Conservation (phyloP, 306 rosid species). For the Dryas octopetala region DNA sequence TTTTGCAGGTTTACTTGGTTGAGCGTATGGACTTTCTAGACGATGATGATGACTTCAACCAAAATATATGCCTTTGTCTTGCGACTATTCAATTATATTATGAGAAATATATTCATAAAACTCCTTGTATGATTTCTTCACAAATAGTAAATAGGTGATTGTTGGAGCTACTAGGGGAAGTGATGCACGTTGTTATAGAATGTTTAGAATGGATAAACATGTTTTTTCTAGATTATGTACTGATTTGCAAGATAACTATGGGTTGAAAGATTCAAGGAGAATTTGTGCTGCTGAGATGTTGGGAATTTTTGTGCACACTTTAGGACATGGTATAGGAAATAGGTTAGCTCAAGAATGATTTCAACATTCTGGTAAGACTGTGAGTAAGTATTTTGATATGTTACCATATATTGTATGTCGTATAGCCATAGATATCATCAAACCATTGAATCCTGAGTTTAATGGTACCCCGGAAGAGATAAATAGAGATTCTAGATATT, state of each 20-base stretch:
- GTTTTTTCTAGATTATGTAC: not conserved
- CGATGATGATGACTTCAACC: no score
- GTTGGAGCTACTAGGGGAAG: no score
- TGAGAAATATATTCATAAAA: not conserved
- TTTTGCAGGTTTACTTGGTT: no score
- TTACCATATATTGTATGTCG: not conserved
- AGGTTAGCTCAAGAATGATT: not conserved
- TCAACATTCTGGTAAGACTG: not conserved
- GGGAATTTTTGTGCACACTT: not conserved
- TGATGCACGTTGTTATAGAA: not conserved
- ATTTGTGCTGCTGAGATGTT: not conserved
- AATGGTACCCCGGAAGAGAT: no score
- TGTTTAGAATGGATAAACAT: not conserved
- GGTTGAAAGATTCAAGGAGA: not conserved
- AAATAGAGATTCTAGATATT: not conserved
- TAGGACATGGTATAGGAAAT: not conserved
- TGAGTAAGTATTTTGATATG: not conserved
- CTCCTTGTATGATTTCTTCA: not conserved
- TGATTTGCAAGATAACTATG: not conserved
- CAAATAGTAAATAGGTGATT: not conserved
- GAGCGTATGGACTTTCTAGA: no score
- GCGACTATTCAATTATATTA: not conserved
- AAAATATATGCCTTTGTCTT: no score
- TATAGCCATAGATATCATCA: not conserved
- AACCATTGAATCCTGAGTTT: not conserved